Evolutionary conservation across 78 protist genomes (phyloP).

Genomic region (Pigoraptor vietnamica): DNA sequence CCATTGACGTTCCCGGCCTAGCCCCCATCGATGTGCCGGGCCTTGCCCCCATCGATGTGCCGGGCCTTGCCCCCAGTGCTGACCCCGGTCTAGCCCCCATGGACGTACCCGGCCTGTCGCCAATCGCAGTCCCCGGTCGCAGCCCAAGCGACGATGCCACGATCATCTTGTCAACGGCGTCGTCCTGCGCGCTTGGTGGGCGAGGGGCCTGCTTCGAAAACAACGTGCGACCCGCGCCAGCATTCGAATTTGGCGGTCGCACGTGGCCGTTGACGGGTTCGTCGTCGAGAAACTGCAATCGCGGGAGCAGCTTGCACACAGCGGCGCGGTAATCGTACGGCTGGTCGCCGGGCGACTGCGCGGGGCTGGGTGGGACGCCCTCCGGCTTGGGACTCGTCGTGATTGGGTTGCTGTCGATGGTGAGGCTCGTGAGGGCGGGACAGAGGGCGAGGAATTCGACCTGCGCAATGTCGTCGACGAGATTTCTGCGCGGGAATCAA

Average conservation of each 20-base stretch:
- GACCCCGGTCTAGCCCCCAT: neutral
- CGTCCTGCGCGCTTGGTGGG: neutral
- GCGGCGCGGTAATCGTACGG: neutral
- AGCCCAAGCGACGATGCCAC: neutral
- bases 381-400: neutral
- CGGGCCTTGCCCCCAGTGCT: neutral
- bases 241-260: neutral
- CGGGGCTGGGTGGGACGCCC: neutral
- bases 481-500: neutral
- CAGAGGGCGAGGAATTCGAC: neutral
- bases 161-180: no score
- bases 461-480: neutral
- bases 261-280: neutral
- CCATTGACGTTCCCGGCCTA: neutral
- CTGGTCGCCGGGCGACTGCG: neutral
- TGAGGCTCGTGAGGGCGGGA: neutral
- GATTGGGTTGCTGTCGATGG: neutral
- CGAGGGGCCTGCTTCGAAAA: neutral
- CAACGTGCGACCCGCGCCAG: neutral
- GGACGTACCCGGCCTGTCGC: neutral
- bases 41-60: neutral
- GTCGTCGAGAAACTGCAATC: neutral
- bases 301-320: neutral
- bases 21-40: neutral
- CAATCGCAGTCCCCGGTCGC: neutral